Conservation (phyloP, 2,329 filamentous ascomycete genomes). For the Corniculantispora saksenae region DNA sequence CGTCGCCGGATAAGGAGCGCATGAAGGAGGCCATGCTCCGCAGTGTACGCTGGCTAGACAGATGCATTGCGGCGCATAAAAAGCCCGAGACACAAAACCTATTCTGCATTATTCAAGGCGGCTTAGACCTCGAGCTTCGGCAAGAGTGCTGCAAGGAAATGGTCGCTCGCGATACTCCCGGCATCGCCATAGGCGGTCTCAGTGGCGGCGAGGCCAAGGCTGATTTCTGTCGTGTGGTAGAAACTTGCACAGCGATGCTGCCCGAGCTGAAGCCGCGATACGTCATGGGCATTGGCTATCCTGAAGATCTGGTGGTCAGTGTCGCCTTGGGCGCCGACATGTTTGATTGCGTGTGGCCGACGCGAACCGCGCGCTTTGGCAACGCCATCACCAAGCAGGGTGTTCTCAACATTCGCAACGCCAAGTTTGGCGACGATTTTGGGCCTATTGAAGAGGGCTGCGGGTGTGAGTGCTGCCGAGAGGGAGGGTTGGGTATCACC, state of each 20-base stretch:
- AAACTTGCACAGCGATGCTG: conserved; percentile 79
- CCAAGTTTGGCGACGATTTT: conserved; percentile 77
- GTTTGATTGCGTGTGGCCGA: conserved; percentile 99
- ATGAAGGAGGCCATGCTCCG: conserved; percentile 96
- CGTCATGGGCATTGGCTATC: conserved; percentile 98
- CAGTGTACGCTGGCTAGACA: conserved; percentile 92
- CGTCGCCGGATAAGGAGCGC: conserved; percentile 81
- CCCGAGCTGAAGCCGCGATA: conserved; percentile 95
- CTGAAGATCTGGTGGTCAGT: conserved; percentile 91
- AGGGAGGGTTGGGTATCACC: conserved; percentile 77
- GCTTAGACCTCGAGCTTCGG: conserved; percentile 83
- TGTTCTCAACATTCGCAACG: conserved; percentile 80
- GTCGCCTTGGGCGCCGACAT: conserved; percentile 95
- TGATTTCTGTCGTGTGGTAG: conserved; percentile 88
- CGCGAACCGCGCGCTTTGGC: conserved; percentile 90
- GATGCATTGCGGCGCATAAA: conserved; percentile 87
- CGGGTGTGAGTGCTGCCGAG: conserved; percentile 73
- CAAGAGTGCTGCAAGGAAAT: conserved; percentile 82
- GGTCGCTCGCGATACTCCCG: conserved; percentile 87
- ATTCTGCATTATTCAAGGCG: conserved; percentile 98
- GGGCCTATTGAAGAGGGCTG: conserved; percentile 81
- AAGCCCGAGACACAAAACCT: conserved; percentile 84
- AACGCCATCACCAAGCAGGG: conserved; percentile 85
- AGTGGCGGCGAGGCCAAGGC: conserved; percentile 93
- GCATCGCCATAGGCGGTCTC: conserved; percentile 92